phyloP scores from a whole-genome alignment of 2,329 filamentous ascomycete species.

The Aureobasidium melanogenum region DNA sequence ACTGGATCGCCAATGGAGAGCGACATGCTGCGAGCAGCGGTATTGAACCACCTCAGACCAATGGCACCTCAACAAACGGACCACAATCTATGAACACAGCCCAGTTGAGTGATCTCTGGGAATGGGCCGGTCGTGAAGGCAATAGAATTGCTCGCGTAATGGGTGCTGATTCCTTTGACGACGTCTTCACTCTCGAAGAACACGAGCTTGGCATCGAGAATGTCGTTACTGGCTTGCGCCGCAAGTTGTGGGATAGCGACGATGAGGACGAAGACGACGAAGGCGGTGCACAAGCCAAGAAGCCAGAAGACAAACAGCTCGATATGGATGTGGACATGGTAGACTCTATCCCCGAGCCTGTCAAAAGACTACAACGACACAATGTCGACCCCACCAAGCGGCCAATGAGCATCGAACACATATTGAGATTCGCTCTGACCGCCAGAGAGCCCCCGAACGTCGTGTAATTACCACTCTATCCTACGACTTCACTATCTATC shows the following conservation, averaged over 20 bases:
- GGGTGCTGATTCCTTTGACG: constrained; percentile 39
- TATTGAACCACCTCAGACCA: not conserved
- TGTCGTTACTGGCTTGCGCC: constrained; percentile 61
- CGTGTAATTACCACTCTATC: not conserved
- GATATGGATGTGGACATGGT: constrained; percentile 37
- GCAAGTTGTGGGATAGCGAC: constrained; percentile 30
- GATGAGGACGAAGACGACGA: constrained; percentile 28
- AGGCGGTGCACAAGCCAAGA: constrained; percentile 47
- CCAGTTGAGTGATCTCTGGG: constrained; percentile 53
- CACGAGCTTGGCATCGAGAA: constrained; percentile 56
- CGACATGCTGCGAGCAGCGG: constrained; percentile 2
- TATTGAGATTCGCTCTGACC: constrained; percentile 18
- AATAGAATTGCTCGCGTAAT: constrained; percentile 34
- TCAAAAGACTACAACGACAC: constrained; percentile 15
- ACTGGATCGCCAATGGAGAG: constrained; percentile 51
- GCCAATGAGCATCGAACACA: constrained; percentile 23
- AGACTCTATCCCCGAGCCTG: constrained; percentile 26
- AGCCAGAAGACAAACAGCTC: constrained; percentile 40
- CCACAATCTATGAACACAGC: constrained; percentile 30
- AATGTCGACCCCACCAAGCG: constrained; percentile 20
- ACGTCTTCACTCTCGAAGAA: constrained; percentile 66
- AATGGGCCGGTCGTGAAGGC: constrained; percentile 42
- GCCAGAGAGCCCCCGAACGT: constrained; percentile 10
- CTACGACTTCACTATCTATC: not conserved
- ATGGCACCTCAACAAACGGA: constrained; percentile 3